Percentiles rank a stretch among this genome's conserved stretches.
These are phyloP conservation scores for Scleromitrula shiraiana DNA, from an alignment of 2,329 filamentous ascomycete species.

Conservation along the genomic window DNA sequence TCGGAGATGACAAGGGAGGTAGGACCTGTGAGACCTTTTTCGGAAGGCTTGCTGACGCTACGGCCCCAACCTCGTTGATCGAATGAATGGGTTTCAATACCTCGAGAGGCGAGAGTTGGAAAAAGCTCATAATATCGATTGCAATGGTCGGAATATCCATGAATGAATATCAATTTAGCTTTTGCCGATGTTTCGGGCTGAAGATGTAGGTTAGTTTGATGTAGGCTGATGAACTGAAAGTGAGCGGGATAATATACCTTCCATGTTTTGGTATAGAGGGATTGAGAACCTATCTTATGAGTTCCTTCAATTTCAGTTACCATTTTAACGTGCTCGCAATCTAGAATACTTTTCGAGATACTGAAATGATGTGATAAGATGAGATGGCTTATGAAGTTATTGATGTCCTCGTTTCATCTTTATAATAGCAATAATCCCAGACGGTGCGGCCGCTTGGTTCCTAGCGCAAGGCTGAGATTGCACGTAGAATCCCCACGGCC, in stretches of 20 bases:
- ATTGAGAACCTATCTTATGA: slow-evolving; percentile 23
- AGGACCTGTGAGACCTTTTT: slow-evolving; percentile 66
- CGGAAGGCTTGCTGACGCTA: slow-evolving; percentile 50
- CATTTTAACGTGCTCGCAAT: too few species aligned
- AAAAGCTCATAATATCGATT: slow-evolving; percentile 72
- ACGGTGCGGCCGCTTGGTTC: slow-evolving; percentile 11
- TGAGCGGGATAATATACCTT: slow-evolving; percentile 16
- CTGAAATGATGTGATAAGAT: background rate
- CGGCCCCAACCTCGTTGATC: slow-evolving; percentile 89
- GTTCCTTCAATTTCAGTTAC: slow-evolving; percentile 27
- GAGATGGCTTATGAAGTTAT: background rate
- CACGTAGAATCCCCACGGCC: too few species aligned
- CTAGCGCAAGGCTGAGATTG: too few species aligned
- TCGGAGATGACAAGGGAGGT: slow-evolving; percentile 68
- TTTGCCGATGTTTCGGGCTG: slow-evolving; percentile 32
- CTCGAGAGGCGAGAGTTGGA: slow-evolving; percentile 56
- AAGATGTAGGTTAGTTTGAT: background rate
- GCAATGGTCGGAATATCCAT: slow-evolving; percentile 85
- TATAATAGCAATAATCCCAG: too few species aligned
- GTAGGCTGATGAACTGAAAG: background rate
- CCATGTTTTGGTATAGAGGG: slow-evolving; percentile 30
- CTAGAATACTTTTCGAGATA: too few species aligned
- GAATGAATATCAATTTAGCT: slow-evolving; percentile 73
- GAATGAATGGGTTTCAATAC: slow-evolving; percentile 69
- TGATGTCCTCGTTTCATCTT: background rate